Conservation (phyloP, 2,329 filamentous ascomycete genomes). For the Calycina herbarum region DNA sequence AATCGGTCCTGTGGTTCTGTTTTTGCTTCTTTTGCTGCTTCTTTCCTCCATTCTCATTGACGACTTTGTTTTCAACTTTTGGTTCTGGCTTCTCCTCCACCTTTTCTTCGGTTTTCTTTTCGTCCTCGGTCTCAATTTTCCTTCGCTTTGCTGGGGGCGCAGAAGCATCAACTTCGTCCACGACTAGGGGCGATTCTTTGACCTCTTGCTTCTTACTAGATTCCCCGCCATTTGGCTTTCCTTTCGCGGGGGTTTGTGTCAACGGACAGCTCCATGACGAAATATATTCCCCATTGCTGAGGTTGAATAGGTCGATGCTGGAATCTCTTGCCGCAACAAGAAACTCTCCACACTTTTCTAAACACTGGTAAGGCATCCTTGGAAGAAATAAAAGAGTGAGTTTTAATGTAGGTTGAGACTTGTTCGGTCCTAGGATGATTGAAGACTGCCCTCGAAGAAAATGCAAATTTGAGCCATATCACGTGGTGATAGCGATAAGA, state of each 20-base stretch:
- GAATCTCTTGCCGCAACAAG: conserved; percentile 75
- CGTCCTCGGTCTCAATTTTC: conserved; percentile 27
- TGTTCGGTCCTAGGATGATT: neutral
- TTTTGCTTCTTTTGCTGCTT: conserved; percentile 27
- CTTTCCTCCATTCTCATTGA: conserved; percentile 9
- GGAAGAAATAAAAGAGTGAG: neutral
- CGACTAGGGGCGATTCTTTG: conserved; percentile 17
- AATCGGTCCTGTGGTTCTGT: conserved; percentile 23
- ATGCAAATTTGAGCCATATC: neutral
- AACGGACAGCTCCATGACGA: conserved; percentile 42
- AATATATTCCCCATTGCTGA: conserved; percentile 57
- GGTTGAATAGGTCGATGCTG: conserved; percentile 66
- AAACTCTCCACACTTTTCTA: conserved; percentile 54
- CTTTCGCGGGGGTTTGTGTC: conserved; percentile 11
- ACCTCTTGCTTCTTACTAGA: conserved; percentile 6
- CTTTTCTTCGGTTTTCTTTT: conserved; percentile 15
- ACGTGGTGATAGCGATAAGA: conserved; percentile 4
- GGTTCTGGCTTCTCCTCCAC: conserved; percentile 15
- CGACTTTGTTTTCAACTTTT: neutral
- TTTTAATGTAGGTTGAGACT: neutral
- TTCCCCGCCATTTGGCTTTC: conserved; percentile 4
- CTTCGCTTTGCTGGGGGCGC: conserved; percentile 36
- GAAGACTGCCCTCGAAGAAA: neutral
- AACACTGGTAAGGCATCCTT: conserved; percentile 62
- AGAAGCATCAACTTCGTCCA: conserved; percentile 16